Evolutionary conservation across 192 early-diverging fungal species (phyloP), one percentile per base, ranked within the genome.

Genomic region (Coemansia sp.): DNA sequence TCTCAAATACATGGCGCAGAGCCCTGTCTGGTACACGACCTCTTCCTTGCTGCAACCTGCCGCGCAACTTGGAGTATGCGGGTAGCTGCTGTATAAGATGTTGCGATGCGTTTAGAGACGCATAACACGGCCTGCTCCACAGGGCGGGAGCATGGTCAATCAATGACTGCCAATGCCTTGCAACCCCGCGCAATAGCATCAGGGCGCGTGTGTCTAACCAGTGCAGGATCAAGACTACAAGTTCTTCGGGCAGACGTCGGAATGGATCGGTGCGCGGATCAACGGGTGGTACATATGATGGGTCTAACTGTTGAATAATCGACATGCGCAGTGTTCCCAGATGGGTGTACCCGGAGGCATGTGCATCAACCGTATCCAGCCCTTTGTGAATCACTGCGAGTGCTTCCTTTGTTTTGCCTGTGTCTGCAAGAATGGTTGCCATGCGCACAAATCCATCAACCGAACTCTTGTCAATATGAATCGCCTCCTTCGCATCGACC

Each of bases 401-500:
- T 10, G 67, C 76, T 41, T 67, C 64, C 28, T 49, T 9, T 7
- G 44, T 55, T 44, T 53, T 69, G 6, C 67, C 67, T 0, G 62
- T 51, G 2, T 55, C 67, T 1, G 60, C 67, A 50, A 78, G 31
- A 18, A 69, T 66, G n/a, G 58, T 38, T 9, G 70, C 66, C 63
- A 78, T 58, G 14, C 56, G 52, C 32, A 49, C 47, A 38, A 60
- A 73, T 16, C 54, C 76, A 7, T 14, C 48, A 1, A 59, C 55
- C 2, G 69, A 72, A 22, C 31, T 28, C 9, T 21, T 21, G 55
- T 73, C 53, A 7, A 73, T 61, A 28, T 26, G 31, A 2, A 67
- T 28, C 9, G 76, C 66, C 22, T 78, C 60, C 25, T 69, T 69
- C 9, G 71, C 76, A 30, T 73, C 71, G 52, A 51, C 49, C 53